Conservation (phyloP, 371 early-diverging fungal species). For the Pancytospora philotis region DNA sequence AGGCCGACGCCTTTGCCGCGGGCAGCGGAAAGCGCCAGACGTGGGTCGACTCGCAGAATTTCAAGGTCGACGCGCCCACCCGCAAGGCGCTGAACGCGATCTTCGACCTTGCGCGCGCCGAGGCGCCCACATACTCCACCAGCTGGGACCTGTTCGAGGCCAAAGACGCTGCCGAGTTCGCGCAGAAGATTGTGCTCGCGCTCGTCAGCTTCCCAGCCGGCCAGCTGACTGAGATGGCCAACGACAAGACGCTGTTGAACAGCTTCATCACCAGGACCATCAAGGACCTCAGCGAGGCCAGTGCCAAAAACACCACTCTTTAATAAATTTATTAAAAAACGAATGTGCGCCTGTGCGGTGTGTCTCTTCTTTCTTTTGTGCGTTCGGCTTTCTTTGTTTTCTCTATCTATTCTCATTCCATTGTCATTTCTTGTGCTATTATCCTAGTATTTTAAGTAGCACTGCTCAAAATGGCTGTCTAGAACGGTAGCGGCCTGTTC, state of each 20-base stretch:
- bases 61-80: background rate
- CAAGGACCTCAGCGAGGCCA: no score
- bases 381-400: no score
- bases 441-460: no score
- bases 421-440: no score
- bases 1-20: background rate
- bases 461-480: no score
- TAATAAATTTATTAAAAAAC: no score
- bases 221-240: background rate
- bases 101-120: constrained; percentile 1
- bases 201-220: background rate
- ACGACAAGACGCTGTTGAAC: background rate
- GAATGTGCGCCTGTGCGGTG: no score
- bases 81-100: constrained; percentile 46
- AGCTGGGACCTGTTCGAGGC: constrained; percentile 49
- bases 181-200: constrained; percentile 15
- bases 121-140: constrained; percentile 47
- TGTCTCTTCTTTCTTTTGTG: no score
- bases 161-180: constrained; percentile 50
- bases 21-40: background rate
- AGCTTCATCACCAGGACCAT: background rate
- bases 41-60: background rate
- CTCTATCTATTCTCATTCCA: no score
- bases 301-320: no score
- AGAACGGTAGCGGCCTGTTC: no score